Base-by-base conservation (phyloP, 805 yeast species). In the Lachancea sp. region DNA sequence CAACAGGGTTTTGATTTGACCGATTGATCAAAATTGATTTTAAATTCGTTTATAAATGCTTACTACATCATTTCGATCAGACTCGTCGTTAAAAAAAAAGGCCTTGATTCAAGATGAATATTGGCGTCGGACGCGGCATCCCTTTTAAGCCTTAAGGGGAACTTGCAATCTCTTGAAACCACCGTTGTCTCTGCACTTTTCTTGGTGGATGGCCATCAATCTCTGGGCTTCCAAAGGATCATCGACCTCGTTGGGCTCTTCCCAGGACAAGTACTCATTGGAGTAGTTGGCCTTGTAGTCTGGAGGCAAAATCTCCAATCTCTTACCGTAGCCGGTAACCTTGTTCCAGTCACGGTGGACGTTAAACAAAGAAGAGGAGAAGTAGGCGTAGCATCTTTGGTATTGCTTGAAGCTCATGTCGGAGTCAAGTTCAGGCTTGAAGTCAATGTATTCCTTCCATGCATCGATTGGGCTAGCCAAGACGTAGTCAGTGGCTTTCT, bases 331-430 rank as follows among this genome's bases (percentile, higher is more conserved):
- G 37, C 68, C 68, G 35, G 74, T 74, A 44, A 74, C 79, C 61
- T 74, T 74, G 38, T 57, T 64, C 79, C 79, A 74, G 58, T 74
- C 79, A 48, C 79, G 68, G 52, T 70, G 71, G 33, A 73, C 78
- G 46, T 74, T 74, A 61, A 64, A 71, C 47, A 72, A 63, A 13
- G 75, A 69, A 15, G 61, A 72, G 13, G 77, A 71, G 56, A 74
- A 67, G 62, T 74, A 74, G 22, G 79, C 78, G 56, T 64, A 74
- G 44, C 76, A 71, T 60, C 79, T 68, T 52, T 70, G 71, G 54
- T 68, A 74, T 58, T 65, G 70, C 55, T 71, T 72, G 43, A 50
- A 56, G 53, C 65, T 64, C 55, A 71, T 61, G 18, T 52, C 62
- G 35, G 61, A 54, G 46, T 61, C 56, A 69, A 74, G 61, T 38